Percentiles rank a stretch among this genome's conserved stretches.
Evolutionary conservation across 768 basidiomycete species (phyloP).

Genomic region (Mycena leptocephala): DNA sequence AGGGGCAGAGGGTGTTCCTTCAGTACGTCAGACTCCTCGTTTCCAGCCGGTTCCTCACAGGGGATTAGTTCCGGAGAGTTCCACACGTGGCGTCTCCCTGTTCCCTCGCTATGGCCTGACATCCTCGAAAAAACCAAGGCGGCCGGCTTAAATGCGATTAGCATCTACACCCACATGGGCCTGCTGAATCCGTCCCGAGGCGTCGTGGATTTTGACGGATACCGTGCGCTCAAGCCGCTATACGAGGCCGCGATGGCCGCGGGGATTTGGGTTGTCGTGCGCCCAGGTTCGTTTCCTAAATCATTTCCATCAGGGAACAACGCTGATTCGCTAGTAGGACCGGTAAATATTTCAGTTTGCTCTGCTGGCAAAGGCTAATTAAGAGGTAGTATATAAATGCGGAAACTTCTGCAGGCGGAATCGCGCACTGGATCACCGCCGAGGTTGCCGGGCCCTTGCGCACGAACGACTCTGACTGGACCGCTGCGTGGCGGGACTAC

Average conservation of each 20-base stretch:
- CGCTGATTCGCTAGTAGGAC: slow-evolving; percentile 45
- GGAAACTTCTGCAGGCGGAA: slow-evolving; percentile 86
- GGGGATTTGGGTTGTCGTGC: slow-evolving; percentile 85
- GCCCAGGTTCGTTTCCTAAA: slow-evolving; percentile 70
- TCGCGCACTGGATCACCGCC: slow-evolving; percentile 79
- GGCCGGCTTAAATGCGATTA: slow-evolving; percentile 84
- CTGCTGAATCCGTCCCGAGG: slow-evolving; percentile 83
- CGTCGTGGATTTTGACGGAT: slow-evolving; percentile 81
- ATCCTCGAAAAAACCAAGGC: slow-evolving; percentile 88
- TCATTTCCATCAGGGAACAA: background rate
- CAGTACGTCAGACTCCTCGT: slow-evolving; percentile 63
- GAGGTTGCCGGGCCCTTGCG: slow-evolving; percentile 77
- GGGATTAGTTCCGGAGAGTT: slow-evolving; percentile 84
- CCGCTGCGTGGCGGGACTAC: slow-evolving; percentile 81
- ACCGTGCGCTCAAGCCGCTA: slow-evolving; percentile 79
- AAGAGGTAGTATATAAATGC: slow-evolving; percentile 78
- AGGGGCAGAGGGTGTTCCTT: slow-evolving; percentile 80
- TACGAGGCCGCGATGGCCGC: slow-evolving; percentile 82
- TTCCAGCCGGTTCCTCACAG: background rate
- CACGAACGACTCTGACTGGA: slow-evolving; percentile 83
- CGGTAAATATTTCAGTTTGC: slow-evolving; percentile 42
- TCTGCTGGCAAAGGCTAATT: background rate
- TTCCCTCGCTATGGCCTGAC: slow-evolving; percentile 86
- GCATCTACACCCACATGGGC: slow-evolving; percentile 88
- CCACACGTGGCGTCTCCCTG: slow-evolving; percentile 87